Conservation (phyloP, 1,139 yeast species). For the Suhomyces chickasaworum region DNA sequence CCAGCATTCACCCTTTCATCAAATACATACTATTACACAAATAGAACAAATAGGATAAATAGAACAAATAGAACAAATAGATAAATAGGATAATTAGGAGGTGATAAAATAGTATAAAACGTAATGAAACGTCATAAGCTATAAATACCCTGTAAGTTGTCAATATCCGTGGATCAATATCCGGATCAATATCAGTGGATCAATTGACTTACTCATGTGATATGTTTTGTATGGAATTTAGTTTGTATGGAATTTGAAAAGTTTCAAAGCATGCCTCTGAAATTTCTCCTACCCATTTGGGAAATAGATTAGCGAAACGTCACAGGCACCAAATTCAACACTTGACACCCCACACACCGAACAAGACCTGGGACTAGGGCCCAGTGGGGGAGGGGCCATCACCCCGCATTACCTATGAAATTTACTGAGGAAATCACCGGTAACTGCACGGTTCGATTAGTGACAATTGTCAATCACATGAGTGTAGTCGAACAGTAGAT, state of each 20-base stretch:
- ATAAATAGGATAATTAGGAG: too few relatives aligned
- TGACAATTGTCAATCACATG: not conserved
- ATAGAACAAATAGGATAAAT: too few relatives aligned
- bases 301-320: not conserved
- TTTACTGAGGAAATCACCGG: not conserved
- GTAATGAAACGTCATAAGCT: too few relatives aligned
- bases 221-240: too few relatives aligned
- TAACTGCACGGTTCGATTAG: not conserved
- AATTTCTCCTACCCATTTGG: not conserved
- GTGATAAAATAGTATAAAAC: too few relatives aligned
- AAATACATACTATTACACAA: too few relatives aligned
- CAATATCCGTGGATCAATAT: too few relatives aligned
- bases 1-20: too few relatives aligned
- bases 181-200: not conserved
- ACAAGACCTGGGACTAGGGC: too few relatives aligned
- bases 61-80: too few relatives aligned
- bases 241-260: not conserved
- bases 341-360: too few relatives aligned
- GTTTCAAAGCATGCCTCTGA: not conserved
- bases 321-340: not conserved
- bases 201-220: not conserved
- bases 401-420: not conserved
- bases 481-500: not conserved
- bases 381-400: not conserved
- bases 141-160: too few relatives aligned